Percentiles rank a stretch among this genome's conserved stretches.
phyloP scores from a whole-genome alignment of 1,284 basidiomycete species.

The Ustilago xerochloae region DNA sequence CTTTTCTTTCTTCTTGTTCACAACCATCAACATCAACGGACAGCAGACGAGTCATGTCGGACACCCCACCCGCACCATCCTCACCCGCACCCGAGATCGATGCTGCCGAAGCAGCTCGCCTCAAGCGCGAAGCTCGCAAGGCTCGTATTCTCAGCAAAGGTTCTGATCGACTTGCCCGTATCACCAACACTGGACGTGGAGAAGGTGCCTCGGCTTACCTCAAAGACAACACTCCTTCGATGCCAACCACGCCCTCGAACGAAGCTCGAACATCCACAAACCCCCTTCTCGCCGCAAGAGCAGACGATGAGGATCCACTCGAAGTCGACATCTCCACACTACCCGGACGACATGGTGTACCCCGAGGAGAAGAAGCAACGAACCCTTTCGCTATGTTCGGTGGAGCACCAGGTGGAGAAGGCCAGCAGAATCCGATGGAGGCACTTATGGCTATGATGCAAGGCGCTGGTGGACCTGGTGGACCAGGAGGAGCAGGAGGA shows the following conservation, averaged over 20 bases:
- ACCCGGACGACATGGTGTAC: constrained; percentile 6
- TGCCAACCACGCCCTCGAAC: constrained; percentile 1
- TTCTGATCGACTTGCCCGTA: constrained; percentile 64
- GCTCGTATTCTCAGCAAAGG: constrained; percentile 63
- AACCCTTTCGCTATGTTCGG: constrained; percentile 44
- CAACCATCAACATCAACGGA: background rate
- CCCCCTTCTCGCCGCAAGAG: background rate
- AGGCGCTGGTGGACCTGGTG: constrained; percentile 27
- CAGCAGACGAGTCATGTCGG: constrained; percentile 20
- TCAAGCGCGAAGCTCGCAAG: constrained; percentile 65
- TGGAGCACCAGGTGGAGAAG: background rate
- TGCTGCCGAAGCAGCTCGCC: constrained; percentile 58
- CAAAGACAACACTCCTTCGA: constrained; percentile 37
- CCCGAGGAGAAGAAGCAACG: constrained; percentile 17
- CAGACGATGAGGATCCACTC: constrained; percentile 52
- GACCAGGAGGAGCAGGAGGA: constrained; percentile 12
- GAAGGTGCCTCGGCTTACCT: constrained; percentile 57
- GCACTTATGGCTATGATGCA: constrained; percentile 54
- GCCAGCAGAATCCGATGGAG: constrained; percentile 40
- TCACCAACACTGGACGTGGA: constrained; percentile 65
- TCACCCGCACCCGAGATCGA: background rate
- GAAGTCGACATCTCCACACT: constrained; percentile 52
- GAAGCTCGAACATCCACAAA: background rate
- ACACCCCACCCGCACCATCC: constrained; percentile 3
- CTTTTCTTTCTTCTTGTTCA: background rate